These are phyloP conservation scores for Leishmania lainsoni DNA, from an alignment of 208 protist genomes.

Conservation along the genomic window DNA sequence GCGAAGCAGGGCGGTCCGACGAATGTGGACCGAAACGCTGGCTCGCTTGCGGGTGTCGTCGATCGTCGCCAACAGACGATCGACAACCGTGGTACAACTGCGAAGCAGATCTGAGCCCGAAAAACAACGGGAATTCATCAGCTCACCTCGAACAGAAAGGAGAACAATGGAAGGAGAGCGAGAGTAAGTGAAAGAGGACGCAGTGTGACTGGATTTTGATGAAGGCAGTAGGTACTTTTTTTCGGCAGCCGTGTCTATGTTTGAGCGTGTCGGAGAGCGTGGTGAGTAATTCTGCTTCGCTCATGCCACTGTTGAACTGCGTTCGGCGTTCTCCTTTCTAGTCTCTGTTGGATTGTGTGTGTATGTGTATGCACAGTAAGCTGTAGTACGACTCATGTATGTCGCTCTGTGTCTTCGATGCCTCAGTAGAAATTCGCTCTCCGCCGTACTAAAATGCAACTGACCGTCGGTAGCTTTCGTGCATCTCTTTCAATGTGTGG, in stretches of 20 bases:
- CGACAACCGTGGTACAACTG: slow-evolving; percentile 79
- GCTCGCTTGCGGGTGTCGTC: slow-evolving; percentile 81
- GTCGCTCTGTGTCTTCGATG: neutral
- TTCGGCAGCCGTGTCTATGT: neutral
- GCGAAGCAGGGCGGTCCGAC: slow-evolving; percentile 89
- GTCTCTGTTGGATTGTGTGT: neutral
- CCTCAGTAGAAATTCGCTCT: too few relatives aligned
- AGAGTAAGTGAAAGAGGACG: too few relatives aligned
- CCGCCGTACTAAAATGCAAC: too few relatives aligned
- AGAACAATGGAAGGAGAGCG: neutral
- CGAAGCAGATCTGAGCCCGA: slow-evolving; percentile 62
- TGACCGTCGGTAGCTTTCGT: too few relatives aligned
- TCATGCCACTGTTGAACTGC: too few relatives aligned
- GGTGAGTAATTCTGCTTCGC: too few relatives aligned
- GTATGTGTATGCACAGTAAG: neutral
- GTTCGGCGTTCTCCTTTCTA: neutral
- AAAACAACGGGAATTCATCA: neutral
- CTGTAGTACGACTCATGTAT: neutral
- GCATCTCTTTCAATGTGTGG: too few relatives aligned
- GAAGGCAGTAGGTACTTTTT: too few relatives aligned
- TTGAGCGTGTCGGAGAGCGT: neutral
- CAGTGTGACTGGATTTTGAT: neutral
- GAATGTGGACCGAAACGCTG: slow-evolving; percentile 89
- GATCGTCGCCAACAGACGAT: slow-evolving; percentile 76
- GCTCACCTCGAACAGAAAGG: neutral